Conservation (phyloP, 1,284 basidiomycete genomes). For the Apiotrichum sp. region DNA sequence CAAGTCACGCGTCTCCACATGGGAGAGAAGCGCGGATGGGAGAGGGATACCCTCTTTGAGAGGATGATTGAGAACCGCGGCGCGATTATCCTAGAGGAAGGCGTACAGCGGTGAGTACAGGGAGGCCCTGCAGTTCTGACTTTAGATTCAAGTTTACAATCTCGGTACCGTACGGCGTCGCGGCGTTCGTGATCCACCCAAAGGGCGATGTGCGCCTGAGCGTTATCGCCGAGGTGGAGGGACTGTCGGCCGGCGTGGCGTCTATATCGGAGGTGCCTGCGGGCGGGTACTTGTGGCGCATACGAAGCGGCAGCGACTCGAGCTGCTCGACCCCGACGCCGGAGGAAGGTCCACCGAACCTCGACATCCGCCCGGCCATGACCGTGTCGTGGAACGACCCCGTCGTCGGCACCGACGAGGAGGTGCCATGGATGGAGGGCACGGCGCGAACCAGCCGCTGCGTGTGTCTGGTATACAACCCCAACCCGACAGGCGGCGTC, state of each 20-base stretch:
- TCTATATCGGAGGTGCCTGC: background rate
- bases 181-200: conserved; percentile 25
- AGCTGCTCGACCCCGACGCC: background rate
- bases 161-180: conserved; percentile 21
- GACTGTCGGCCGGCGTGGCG: conserved; percentile 1
- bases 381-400: conserved; percentile 17
- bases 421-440: conserved; percentile 25
- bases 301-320: background rate
- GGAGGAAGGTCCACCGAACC: background rate
- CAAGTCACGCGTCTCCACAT: conserved; percentile 22
- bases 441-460: conserved; percentile 11
- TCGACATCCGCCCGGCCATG: conserved; percentile 11
- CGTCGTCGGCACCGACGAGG: conserved; percentile 3
- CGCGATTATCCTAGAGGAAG: conserved; percentile 27
- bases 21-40: conserved; percentile 20
- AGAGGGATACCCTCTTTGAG: conserved; percentile 28
- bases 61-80: conserved; percentile 23
- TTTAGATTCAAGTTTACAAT: conserved; percentile 27
- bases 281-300: background rate
- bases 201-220: conserved; percentile 16
- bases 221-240: conserved; percentile 24
- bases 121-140: background rate
- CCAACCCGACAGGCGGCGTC: conserved; percentile 21
- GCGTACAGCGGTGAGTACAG: conserved; percentile 21
- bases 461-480: conserved; percentile 28